Percentiles rank a stretch among this genome's conserved stretches.
Conservation (phyloP, 2,329 filamentous ascomycete genomes). For the Colletotrichum truncatum region DNA sequence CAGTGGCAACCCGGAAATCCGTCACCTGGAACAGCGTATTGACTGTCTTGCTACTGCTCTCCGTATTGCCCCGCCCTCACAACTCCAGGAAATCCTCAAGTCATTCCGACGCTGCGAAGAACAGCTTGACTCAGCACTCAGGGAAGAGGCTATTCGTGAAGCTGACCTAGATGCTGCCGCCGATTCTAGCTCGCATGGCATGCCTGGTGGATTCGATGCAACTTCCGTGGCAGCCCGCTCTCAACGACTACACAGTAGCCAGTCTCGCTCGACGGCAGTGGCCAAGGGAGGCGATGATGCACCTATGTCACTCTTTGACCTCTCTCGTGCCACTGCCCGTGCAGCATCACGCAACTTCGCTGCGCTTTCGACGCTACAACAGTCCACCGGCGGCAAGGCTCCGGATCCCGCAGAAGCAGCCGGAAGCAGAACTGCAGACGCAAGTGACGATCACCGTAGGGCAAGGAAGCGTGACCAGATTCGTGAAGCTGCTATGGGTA, state of each 20-base stretch:
- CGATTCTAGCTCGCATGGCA: constrained; percentile 62
- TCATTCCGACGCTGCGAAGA: constrained; percentile 82
- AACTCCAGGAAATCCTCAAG: constrained; percentile 78
- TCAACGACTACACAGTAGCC: constrained; percentile 35
- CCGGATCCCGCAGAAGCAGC: not conserved
- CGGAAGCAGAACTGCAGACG: constrained; percentile 25
- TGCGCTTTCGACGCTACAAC: constrained; percentile 61
- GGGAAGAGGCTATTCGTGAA: constrained; percentile 74
- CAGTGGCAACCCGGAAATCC: constrained; percentile 68
- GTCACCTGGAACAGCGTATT: constrained; percentile 82
- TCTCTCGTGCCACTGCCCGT: constrained; percentile 68
- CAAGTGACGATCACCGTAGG: constrained; percentile 43
- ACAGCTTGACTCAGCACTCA: constrained; percentile 74
- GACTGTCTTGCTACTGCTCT: constrained; percentile 82
- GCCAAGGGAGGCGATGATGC: constrained; percentile 62
- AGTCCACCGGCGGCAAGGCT: constrained; percentile 43
- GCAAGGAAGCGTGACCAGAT: constrained; percentile 78
- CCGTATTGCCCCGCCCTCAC: constrained; percentile 74
- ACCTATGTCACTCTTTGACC: constrained; percentile 72
- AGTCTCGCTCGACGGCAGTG: constrained; percentile 42
- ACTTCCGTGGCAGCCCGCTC: constrained; percentile 42
- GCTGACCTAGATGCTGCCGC: constrained; percentile 73
- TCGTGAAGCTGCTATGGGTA: constrained; percentile 72
- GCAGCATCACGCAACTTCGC: constrained; percentile 68
- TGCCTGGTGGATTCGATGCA: constrained; percentile 63